Conservation (phyloP, 345 rosid species). For the Bruguiera gymnorhiza region DNA sequence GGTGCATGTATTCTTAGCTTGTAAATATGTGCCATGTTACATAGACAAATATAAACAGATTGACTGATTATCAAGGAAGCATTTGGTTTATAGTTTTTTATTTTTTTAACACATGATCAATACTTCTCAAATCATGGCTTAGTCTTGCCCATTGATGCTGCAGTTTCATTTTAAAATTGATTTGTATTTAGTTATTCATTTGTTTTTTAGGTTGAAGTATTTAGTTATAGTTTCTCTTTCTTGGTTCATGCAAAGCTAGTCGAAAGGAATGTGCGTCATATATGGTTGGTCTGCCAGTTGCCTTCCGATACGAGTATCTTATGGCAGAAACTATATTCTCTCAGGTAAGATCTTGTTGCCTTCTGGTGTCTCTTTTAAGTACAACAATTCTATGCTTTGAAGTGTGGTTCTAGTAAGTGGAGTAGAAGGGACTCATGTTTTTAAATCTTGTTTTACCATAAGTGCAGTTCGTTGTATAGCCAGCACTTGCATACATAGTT, state of each 20-base stretch:
- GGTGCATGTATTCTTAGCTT: background rate
- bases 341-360: conserved; percentile 54
- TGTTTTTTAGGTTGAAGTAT: background rate
- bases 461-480: too few species aligned
- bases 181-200: background rate
- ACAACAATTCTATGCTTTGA: background rate
- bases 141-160: too few species aligned
- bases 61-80: too few species aligned
- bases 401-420: background rate
- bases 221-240: conserved; percentile 32
- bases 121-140: too few species aligned
- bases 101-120: too few species aligned
- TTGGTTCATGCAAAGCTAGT: conserved; percentile 83
- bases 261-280: conserved; percentile 98
- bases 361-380: background rate
- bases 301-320: conserved; percentile 92
- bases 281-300: conserved; percentile 94
- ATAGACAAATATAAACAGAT: too few species aligned
- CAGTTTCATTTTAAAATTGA: background rate
- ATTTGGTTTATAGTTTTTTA: too few species aligned
- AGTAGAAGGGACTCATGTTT: background rate
- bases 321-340: conserved; percentile 99
- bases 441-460: background rate
- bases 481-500: too few species aligned
- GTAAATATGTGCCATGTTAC: too few species aligned